A percentile compares a stretch with the other conserved stretches of the same genome.
Evolutionary conservation across 1,284 basidiomycete genomes (phyloP).

Genomic region (Microbotryomycetes sp.): DNA sequence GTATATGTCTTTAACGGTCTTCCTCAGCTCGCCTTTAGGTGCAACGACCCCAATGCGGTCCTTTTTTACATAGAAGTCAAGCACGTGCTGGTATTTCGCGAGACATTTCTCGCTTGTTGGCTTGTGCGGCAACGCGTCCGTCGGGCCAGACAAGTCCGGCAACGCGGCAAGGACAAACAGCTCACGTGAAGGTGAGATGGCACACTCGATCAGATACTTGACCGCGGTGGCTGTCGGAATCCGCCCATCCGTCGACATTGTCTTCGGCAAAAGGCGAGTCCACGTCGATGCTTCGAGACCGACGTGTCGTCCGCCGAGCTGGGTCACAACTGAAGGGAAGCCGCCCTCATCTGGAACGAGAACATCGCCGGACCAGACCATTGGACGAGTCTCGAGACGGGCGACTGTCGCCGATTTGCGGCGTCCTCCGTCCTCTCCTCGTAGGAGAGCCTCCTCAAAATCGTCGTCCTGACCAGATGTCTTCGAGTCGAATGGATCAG

Average conservation of each 20-base stretch:
- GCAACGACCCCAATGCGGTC: slow-evolving; percentile 36
- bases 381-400: neutral
- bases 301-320: slow-evolving; percentile 35
- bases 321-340: slow-evolving; percentile 33
- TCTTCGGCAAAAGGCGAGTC: slow-evolving; percentile 30
- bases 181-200: slow-evolving; percentile 34
- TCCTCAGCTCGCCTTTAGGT: slow-evolving; percentile 25
- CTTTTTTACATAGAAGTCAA: slow-evolving; percentile 31
- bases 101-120: slow-evolving; percentile 27
- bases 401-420: neutral
- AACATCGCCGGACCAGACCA: slow-evolving; percentile 35
- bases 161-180: slow-evolving; percentile 33
- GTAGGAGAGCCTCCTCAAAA: slow-evolving; percentile 25
- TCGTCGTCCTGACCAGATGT: slow-evolving; percentile 8
- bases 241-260: slow-evolving; percentile 32
- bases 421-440: slow-evolving; percentile 1
- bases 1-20: slow-evolving; percentile 70
- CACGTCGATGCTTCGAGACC: slow-evolving; percentile 29
- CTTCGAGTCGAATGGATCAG: neutral
- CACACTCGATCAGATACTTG: slow-evolving; percentile 37
- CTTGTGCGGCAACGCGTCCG: slow-evolving; percentile 23
- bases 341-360: slow-evolving; percentile 35
- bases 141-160: slow-evolving; percentile 32
- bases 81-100: slow-evolving; percentile 32
- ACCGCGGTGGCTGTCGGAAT: slow-evolving; percentile 33